Base-by-base conservation (phyloP, 768 basidiomycete genomes). In the Boletus sp. region DNA sequence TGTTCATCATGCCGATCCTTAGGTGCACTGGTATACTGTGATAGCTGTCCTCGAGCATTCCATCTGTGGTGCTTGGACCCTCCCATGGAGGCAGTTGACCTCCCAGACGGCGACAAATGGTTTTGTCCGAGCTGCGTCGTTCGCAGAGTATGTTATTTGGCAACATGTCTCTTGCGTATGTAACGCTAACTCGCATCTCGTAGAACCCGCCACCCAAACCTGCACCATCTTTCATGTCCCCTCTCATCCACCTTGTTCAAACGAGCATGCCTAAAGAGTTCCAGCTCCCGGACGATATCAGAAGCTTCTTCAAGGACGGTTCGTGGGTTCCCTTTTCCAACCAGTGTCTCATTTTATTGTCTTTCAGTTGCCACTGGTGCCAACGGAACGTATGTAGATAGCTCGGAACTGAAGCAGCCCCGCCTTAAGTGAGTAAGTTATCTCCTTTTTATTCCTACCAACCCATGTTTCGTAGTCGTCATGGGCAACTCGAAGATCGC, bases 61-160 rank as follows among this genome's bases (percentile, higher is more conserved):
- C 97, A 99, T 73, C 84, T 98, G 56, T 87, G 89, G 82, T 99
- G 97, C 71, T 80, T 99, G 60, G 90, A 99, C 70, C 97, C 97
- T 50, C 97, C 97, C 21, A 82, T 98, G 77, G 90, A 94, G 57
- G 77, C 84, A 46, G 79, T 88, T 57, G 93, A 97, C 70, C 83
- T 97, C 42, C 88, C 90, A 13, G 89, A 91, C 72, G 82, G 85
- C 61, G 75, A 78, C 45, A 79, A 82, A 67, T 93, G 88, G 87
- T 90, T 84, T 72, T 92, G 91, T 72, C 87, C 85, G 38, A 77
- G 79, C 51, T 91, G 89, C 73, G 71, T 73, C 50, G 77, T 84
- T 61, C 78, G 79, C 57, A 84, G 88, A 78, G 87, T 90, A 65
- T 66, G 77, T 66, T 54, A 51, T 49, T 21, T 38, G 8, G 21